Conservation (phyloP, 257 asterid species). For the Jacaranda mimosifolia region DNA sequence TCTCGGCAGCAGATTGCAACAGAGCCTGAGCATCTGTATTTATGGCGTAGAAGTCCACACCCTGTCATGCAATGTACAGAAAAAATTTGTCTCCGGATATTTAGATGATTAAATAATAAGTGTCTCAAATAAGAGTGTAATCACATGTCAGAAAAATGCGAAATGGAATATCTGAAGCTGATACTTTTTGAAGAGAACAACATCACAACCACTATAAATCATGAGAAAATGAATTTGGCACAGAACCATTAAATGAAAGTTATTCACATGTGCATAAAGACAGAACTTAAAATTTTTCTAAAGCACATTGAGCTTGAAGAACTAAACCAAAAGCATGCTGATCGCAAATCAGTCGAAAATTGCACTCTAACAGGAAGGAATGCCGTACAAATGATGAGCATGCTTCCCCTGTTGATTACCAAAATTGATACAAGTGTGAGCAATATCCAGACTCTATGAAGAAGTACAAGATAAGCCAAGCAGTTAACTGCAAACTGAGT, state of each 20-base stretch:
- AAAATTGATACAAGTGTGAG: neutral
- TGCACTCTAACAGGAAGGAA: neutral
- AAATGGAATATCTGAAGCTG: neutral
- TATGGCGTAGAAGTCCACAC: slow-evolving; percentile 95
- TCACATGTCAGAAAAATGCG: neutral
- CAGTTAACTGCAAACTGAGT: neutral
- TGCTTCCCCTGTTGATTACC: neutral
- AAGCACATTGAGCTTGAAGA: neutral
- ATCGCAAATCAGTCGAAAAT: neutral
- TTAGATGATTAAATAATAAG: slow-evolving; percentile 18
- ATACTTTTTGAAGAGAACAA: neutral
- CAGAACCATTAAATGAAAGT: neutral
- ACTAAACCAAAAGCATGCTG: neutral
- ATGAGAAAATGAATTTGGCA: neutral
- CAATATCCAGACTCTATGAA: neutral
- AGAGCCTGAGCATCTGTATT: slow-evolving; percentile 98
- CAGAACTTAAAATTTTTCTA: neutral
- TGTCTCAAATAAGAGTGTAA: neutral
- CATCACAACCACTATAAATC: neutral
- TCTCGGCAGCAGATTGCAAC: slow-evolving; percentile 84
- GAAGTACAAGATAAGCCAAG: neutral
- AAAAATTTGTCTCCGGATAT: slow-evolving; percentile 29
- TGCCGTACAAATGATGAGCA: neutral
- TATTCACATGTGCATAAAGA: slow-evolving; percentile 4
- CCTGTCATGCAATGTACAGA: slow-evolving; percentile 52